Conservation (phyloP, 75 land plant species). For the Pinus tabuliformis region DNA sequence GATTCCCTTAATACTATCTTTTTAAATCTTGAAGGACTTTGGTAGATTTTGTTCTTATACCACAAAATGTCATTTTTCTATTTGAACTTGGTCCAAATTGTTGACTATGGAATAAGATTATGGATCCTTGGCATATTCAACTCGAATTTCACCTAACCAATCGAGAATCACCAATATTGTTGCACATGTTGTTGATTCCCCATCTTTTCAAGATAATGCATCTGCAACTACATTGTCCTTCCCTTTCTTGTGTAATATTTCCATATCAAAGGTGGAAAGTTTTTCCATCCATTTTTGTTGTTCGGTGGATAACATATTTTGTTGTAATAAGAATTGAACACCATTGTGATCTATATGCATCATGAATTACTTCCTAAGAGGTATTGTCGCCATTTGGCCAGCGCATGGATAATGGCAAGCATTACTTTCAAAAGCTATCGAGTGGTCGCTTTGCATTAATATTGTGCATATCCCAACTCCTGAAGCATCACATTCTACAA, state of each 20-base stretch:
- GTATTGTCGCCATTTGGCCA: neutral
- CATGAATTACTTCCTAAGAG: neutral
- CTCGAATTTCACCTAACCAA: too few species aligned
- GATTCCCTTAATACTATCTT: too few species aligned
- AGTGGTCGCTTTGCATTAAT: too few species aligned
- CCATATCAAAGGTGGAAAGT: neutral
- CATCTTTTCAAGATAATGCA: neutral
- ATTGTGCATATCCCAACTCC: too few species aligned
- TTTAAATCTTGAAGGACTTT: too few species aligned
- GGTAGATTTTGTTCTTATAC: neutral
- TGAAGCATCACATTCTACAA: too few species aligned
- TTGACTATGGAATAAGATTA: too few species aligned
- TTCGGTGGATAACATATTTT: neutral
- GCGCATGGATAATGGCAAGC: neutral
- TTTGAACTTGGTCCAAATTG: neutral
- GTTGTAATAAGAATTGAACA: neutral
- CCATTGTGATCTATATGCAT: slow-evolving; percentile 4
- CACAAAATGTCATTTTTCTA: neutral
- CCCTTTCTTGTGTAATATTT: neutral
- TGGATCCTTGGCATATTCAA: neutral
- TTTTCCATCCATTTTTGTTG: slow-evolving; percentile 3
- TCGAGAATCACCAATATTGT: too few species aligned
- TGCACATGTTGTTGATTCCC: too few species aligned
- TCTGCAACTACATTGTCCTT: neutral
- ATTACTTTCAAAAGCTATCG: slow-evolving; percentile 3